Base-by-base conservation (phyloP, 257 asterid genomes). In the Phtheirospermum japonicum region DNA sequence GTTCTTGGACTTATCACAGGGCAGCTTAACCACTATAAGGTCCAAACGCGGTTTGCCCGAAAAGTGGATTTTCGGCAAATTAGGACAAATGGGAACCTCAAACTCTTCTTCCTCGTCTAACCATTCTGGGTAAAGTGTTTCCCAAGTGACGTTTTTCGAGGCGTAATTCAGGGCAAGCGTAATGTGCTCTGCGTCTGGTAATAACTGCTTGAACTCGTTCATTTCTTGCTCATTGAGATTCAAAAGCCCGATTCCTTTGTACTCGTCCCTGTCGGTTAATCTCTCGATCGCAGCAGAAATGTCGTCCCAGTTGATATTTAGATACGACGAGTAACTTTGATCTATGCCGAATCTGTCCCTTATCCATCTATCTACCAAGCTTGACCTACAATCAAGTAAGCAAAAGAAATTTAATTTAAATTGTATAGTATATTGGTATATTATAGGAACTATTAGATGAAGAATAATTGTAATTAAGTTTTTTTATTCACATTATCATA, bases 91-190 rank as follows among this genome's bases (percentile, higher is more conserved):
- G 60, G 97, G 96, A 74, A 83, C 69, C 73, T 85, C 97, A 7
- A 83, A 82, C 20, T 89, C 97, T 73, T 89, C 94, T 72, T 93
- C 99, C 76, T 93, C 97, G 33, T 93, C 99, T 39, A 93, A 73
- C 97, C 97, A 89, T 77, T 93, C 97, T 0, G 99, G 99, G 59
- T 83, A 93, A 14, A 93, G 42, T 49, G 97, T 70, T 58, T 93
- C 96, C 99, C 99, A 93, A 23, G 95, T 85, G 32, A 83, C 61
- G 53, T 84, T 78, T 9, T 55, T 61, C 1, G 86, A 82, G 76
- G 71, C 86, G 16, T 69, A 54, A 63, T 92, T 83, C 74, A 87
- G 73, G 65, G 55, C 68, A 20, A 92, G 82, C 19, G 64, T 53
- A 33, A 83, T 82, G 34, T 81, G 92, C 74, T 92, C 98, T 37